Evolutionary conservation across 2,329 filamentous ascomycete species (phyloP).

Genomic region (Diaporthe aspalathi): DNA sequence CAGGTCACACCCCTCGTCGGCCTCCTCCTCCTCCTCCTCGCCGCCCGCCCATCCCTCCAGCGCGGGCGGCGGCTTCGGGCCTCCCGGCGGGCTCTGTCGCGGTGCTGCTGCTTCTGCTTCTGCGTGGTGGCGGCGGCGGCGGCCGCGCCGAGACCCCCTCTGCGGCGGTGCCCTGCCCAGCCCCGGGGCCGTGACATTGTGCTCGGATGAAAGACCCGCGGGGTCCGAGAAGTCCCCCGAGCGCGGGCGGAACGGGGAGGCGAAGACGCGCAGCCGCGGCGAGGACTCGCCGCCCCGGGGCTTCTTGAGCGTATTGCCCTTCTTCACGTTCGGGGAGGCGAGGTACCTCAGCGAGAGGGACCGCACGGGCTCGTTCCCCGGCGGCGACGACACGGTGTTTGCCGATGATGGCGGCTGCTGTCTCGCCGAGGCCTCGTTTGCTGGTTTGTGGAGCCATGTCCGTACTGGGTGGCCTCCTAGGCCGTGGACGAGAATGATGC

Average conservation of each 20-base stretch:
- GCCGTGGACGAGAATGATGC: conserved; percentile 49
- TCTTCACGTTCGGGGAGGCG: conserved; percentile 25
- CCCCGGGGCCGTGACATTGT: background rate
- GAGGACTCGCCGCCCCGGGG: background rate
- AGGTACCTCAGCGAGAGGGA: conserved; percentile 37
- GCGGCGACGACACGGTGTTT: conserved; percentile 2
- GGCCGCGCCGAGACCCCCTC: conserved; percentile 12
- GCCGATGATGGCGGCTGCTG: background rate
- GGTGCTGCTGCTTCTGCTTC: no score
- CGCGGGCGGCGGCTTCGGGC: background rate
- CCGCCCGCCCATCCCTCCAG: background rate
- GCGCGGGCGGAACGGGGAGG: background rate
- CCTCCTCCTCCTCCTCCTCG: conserved; percentile 14
- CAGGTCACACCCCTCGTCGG: background rate
- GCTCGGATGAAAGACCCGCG: background rate
- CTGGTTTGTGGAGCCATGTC: conserved; percentile 44
- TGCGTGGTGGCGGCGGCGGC: no score
- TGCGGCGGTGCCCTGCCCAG: conserved; percentile 40
- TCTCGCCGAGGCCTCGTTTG: background rate
- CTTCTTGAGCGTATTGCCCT: conserved; percentile 39
- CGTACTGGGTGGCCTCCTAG: conserved; percentile 48
- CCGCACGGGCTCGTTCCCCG: conserved; percentile 24
- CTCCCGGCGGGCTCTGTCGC: background rate
- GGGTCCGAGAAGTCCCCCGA: background rate
- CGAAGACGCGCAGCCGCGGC: background rate